These are phyloP conservation scores for Plasmodium inui DNA, from an alignment of 169 alveolate species.

Conservation along the genomic window DNA sequence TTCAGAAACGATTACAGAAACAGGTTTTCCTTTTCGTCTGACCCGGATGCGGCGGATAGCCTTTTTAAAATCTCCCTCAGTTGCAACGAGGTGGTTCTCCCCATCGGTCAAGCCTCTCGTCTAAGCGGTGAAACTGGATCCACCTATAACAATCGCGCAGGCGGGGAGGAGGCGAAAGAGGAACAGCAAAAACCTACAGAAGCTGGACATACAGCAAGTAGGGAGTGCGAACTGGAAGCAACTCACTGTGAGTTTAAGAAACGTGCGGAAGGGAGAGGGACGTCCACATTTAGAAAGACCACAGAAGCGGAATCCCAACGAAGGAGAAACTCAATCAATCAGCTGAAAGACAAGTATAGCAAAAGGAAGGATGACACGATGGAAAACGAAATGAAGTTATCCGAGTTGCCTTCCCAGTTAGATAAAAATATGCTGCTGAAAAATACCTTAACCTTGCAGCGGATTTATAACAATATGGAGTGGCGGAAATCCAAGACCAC, in stretches of 20 bases:
- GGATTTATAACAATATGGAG: conserved; percentile 15
- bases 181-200: background rate
- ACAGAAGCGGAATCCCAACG: background rate
- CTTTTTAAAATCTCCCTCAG: conserved; percentile 45
- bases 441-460: conserved; percentile 15
- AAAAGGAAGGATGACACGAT: background rate
- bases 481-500: conserved; percentile 14
- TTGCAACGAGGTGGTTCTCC: conserved; percentile 16
- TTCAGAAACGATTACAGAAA: background rate
- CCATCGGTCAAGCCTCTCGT: background rate
- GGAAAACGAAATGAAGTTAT: background rate
- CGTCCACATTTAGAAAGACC: background rate
- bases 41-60: conserved; percentile 5
- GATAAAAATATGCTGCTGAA: conserved; percentile 18
- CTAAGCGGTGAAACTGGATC: background rate
- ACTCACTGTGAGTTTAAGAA: background rate
- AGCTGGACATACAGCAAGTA: background rate
- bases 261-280: background rate
- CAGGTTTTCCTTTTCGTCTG: background rate
- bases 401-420: background rate
- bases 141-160: background rate
- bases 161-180: background rate
- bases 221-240: background rate
- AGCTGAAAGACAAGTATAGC: background rate
- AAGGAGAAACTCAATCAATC: background rate